A percentile compares a stretch with the other conserved stretches of the same genome.
Conservation (phyloP, 768 basidiomycete species). For the Pulveroboletus frians region DNA sequence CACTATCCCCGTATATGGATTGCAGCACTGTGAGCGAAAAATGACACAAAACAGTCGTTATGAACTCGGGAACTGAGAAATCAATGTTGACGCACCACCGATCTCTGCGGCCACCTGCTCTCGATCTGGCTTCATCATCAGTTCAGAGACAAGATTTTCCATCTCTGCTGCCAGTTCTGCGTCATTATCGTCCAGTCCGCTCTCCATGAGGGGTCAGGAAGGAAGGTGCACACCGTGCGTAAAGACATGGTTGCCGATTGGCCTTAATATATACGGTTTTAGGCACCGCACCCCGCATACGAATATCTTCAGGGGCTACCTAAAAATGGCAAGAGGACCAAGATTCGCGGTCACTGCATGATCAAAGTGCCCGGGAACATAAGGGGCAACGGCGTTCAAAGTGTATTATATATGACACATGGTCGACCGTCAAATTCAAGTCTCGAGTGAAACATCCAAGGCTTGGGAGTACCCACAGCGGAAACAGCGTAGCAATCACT, state of each 20-base stretch:
- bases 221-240: neutral
- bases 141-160: constrained; percentile 24
- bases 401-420: neutral
- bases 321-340: neutral
- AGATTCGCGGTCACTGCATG: too few relatives aligned
- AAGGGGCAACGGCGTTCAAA: too few relatives aligned
- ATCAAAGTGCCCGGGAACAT: too few relatives aligned
- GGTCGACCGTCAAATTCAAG: neutral
- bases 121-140: constrained; percentile 33
- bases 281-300: constrained; percentile 4
- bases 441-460: neutral
- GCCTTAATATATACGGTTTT: neutral
- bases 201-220: constrained; percentile 13
- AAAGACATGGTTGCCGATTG: constrained; percentile 8
- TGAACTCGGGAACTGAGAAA: neutral
- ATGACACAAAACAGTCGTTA: neutral
- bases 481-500: neutral
- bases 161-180: constrained; percentile 18
- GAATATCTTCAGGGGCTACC: neutral
- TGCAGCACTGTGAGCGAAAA: constrained; percentile 47
- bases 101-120: constrained; percentile 46
- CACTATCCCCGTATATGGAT: constrained; percentile 73
- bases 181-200: constrained; percentile 4
- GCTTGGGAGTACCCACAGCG: neutral
- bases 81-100: constrained; percentile 31